phyloP scores from a whole-genome alignment of 2,329 filamentous ascomycete species.

The Aschersonia sp. region DNA sequence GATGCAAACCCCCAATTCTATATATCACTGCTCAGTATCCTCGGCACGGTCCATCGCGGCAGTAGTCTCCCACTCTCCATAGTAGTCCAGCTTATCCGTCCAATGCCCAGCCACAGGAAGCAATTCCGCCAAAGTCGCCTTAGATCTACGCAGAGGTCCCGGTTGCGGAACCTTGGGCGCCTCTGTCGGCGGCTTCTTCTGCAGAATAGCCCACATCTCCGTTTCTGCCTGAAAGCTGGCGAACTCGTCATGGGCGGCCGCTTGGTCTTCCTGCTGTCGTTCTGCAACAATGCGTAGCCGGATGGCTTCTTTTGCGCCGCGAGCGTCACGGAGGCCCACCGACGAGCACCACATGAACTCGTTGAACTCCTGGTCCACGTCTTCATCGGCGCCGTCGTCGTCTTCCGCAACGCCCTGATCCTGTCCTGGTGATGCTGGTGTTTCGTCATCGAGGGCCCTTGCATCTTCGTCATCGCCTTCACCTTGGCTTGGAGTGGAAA shows the following conservation, averaged over 20 bases:
- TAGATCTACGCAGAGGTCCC: constrained; percentile 13
- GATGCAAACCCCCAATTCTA: background rate
- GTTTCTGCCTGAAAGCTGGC: constrained; percentile 26
- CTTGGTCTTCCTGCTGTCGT: constrained; percentile 26
- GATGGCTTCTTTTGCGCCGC: constrained; percentile 20
- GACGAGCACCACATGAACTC: constrained; percentile 28
- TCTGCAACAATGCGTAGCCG: constrained; percentile 24
- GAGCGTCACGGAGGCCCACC: constrained; percentile 22
- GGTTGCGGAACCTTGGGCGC: constrained; percentile 16
- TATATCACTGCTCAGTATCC: background rate
- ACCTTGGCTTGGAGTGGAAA: no score
- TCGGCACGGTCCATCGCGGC: background rate
- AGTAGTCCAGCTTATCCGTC: constrained; percentile 20
- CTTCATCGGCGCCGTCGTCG: constrained; percentile 11
- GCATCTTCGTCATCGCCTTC: background rate
- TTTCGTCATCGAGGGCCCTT: no score
- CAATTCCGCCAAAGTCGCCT: constrained; percentile 18
- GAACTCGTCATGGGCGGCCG: constrained; percentile 25
- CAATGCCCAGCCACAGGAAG: constrained; percentile 23
- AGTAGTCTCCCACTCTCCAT: constrained; percentile 27
- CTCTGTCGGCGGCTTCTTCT: constrained; percentile 20
- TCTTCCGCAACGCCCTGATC: background rate
- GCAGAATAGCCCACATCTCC: constrained; percentile 30
- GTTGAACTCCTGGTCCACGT: constrained; percentile 21
- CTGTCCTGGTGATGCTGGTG: no score